Percentiles rank a stretch among this genome's conserved stretches.
Conservation (phyloP, 2,329 filamentous ascomycete species). For the Delphinella strobiligena region DNA sequence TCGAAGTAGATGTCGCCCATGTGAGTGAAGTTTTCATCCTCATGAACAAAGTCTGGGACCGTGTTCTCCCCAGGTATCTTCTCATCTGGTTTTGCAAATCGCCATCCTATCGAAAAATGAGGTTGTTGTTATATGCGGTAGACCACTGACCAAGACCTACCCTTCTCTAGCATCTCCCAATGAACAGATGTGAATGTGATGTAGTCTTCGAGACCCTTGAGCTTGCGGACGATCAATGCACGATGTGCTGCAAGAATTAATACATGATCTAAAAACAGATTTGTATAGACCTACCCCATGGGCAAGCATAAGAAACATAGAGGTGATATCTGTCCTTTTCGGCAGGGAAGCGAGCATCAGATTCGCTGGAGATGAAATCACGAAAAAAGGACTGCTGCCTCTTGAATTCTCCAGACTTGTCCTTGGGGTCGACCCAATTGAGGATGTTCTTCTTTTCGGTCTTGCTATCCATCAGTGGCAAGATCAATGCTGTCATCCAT, state of each 20-base stretch:
- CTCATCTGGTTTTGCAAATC: conserved; percentile 59
- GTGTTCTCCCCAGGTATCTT: conserved; percentile 41
- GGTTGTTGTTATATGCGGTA: too few species aligned
- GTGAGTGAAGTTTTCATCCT: conserved; percentile 51
- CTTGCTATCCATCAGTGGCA: conserved; percentile 1
- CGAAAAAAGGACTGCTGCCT: conserved; percentile 75
- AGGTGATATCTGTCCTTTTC: conserved; percentile 90
- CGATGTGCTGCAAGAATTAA: conserved; percentile 48
- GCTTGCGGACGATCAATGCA: conserved; percentile 71
- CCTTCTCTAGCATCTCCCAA: conserved; percentile 69
- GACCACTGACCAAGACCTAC: too few species aligned
- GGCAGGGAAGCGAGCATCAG: conserved; percentile 63
- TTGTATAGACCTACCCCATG: conserved; percentile 65
- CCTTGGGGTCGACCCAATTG: conserved; percentile 67
- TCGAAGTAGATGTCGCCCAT: conserved; percentile 72
- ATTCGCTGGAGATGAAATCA: conserved; percentile 60
- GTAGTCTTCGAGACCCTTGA: conserved; percentile 85
- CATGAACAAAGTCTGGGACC: conserved; percentile 51
- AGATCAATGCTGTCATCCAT: not conserved
- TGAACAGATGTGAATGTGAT: conserved; percentile 74
- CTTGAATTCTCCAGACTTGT: conserved; percentile 86
- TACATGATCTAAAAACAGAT: not conserved
- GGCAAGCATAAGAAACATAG: conserved; percentile 88
- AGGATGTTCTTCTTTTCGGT: conserved; percentile 44
- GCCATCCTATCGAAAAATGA: conserved; percentile 63